Percentiles rank a stretch among this genome's conserved stretches.
These are phyloP conservation scores for Dryas alaskensis DNA, from an alignment of 306 rosid genomes.

Conservation along the genomic window DNA sequence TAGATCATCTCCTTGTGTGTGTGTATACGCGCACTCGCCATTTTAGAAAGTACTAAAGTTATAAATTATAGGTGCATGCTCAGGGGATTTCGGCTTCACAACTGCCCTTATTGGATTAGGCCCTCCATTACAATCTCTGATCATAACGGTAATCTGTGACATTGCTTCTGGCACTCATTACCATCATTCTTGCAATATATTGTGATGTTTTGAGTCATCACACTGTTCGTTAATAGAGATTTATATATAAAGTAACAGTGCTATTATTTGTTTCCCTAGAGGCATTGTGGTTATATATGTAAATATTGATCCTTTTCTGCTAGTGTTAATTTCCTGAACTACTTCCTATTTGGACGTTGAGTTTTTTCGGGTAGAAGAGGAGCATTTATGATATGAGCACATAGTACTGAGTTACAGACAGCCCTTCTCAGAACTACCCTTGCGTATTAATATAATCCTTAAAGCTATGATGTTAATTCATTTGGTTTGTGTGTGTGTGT, in stretches of 20 bases:
- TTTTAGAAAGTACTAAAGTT: constrained; percentile 1
- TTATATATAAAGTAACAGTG: neutral
- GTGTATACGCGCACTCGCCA: neutral
- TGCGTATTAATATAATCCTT: neutral
- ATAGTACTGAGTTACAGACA: neutral
- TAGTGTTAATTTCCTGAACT: neutral
- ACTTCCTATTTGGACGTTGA: neutral
- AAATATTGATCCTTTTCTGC: neutral
- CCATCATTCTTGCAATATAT: constrained; percentile 3
- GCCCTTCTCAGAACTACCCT: neutral
- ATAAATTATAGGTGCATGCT: constrained; percentile 73
- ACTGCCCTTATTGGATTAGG: constrained; percentile 86
- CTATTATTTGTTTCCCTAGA: neutral
- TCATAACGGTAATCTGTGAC: constrained; percentile 58
- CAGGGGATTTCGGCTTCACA: constrained; percentile 88
- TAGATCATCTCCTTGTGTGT: neutral
- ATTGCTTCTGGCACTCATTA: neutral
- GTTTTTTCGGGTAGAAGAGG: neutral
- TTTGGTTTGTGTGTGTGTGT: neutral
- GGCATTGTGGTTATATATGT: neutral
- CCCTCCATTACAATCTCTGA: constrained; percentile 80
- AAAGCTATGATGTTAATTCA: neutral
- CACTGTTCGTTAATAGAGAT: neutral
- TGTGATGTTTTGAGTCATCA: neutral
- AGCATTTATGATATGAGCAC: neutral